A percentile compares a stretch with the other conserved stretches of the same genome.
phyloP scores from a whole-genome alignment of 441 rosid genomes.

The Francoa sonchifolia region DNA sequence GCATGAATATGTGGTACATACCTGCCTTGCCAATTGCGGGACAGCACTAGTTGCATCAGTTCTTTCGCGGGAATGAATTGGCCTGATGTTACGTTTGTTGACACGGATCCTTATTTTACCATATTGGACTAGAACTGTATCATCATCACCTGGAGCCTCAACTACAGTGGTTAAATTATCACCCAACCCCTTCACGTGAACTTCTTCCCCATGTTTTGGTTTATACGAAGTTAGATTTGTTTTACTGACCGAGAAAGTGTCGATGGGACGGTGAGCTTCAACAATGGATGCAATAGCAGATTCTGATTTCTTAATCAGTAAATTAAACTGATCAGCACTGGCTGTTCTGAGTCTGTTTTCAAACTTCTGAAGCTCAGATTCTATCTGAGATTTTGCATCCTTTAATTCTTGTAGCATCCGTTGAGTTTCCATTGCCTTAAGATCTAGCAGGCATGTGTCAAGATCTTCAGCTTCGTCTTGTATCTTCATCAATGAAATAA shows the following conservation, averaged over 20 bases:
- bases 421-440: conserved; percentile 47
- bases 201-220: conserved; percentile 63
- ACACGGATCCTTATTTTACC: conserved; percentile 75
- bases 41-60: conserved; percentile 17
- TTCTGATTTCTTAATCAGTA: conserved; percentile 51
- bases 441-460: conserved; percentile 39
- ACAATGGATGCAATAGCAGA: conserved; percentile 50
- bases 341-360: conserved; percentile 35
- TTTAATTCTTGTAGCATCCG: conserved; percentile 41
- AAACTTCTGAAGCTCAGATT: conserved; percentile 38
- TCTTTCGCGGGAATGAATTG: conserved; percentile 22
- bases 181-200: conserved; percentile 57
- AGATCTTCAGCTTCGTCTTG: conserved; percentile 57
- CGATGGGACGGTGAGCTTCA: conserved; percentile 36
- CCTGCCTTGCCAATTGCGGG: conserved; percentile 36
- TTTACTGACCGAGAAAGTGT: conserved; percentile 22
- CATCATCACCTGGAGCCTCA: conserved; percentile 59
- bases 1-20: conserved; percentile 12
- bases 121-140: conserved; percentile 53
- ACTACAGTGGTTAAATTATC: conserved; percentile 60
- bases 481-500: conserved; percentile 33
- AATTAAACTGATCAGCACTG: conserved; percentile 36
- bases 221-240: conserved; percentile 19
- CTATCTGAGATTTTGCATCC: conserved; percentile 39
- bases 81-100: conserved; percentile 44